Evolutionary conservation across 2,329 filamentous ascomycete species (phyloP), one percentile per base, ranked within the genome.

Genomic region (Spiromastix sp.): DNA sequence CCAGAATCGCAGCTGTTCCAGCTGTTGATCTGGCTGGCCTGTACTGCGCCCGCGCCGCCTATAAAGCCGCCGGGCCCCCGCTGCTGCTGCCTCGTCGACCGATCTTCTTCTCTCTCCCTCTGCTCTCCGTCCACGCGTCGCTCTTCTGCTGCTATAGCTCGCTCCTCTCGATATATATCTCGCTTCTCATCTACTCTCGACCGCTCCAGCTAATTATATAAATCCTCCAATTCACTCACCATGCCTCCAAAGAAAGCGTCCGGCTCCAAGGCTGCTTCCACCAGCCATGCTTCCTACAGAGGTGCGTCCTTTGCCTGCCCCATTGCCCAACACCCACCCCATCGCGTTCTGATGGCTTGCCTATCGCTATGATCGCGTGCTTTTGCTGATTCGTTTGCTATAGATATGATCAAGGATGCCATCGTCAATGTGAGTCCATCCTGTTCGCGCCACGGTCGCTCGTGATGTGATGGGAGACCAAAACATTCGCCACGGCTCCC

Each of bases 391-490:
- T 56, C 49, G 38, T 48, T 45, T 48, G 28, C 52, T 54, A 56
- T 59, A 79, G 77, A 79, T 62, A 80, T 81, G 77, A 78, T 81
- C 61, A 79, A 79, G 64, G 76, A 81, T 60, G 77, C 77, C 49
- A 77, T 81, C 56, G 60, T 79, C 54, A 74, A 71, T 63, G 77
- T 81, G 62, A 77, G 77, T 80, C 56, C 54, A 70, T 63, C 57
- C 55, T 55, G 43, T 47, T 55, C 49, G 69, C 67, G 70, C 66
- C 66, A 36, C 34, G 26, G 34, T 36, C 34, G 34, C 34, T 36
- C 17, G 26, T 60, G 46, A 47, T 26, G 48, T 53, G 47, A 48
- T 42, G 55, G 54, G 55, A 54, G 51, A 48, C 51, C n/a, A n/a
- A n/a, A n/a, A n/a, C n/a, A 18, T 33, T 9, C 10, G 13, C 24